A percentile compares a stretch with the other conserved stretches of the same genome.
These are phyloP conservation scores for Myriosclerotinia duriaeana DNA, from an alignment of 2,329 filamentous ascomycete genomes.

Conservation along the genomic window DNA sequence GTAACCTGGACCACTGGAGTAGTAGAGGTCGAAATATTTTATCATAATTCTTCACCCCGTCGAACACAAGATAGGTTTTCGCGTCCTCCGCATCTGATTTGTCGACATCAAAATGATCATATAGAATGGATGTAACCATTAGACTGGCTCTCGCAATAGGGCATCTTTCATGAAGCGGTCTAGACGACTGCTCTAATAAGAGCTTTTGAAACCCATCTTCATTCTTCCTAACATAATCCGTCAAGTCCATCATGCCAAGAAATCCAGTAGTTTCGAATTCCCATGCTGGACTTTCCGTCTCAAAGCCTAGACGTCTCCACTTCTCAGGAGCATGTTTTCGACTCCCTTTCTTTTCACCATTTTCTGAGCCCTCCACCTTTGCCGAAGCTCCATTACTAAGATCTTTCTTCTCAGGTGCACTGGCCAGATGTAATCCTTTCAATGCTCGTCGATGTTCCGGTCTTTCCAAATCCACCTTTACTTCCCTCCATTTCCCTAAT, in stretches of 20 bases:
- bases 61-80: slow-evolving; percentile 71
- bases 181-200: slow-evolving; percentile 81
- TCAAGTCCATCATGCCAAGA: slow-evolving; percentile 94
- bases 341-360: slow-evolving; percentile 55
- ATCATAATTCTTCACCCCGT: slow-evolving; percentile 77
- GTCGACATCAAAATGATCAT: slow-evolving; percentile 94
- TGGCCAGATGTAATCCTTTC: slow-evolving; percentile 73
- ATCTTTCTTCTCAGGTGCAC: slow-evolving; percentile 63
- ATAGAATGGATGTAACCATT: slow-evolving; percentile 82
- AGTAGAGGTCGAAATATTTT: slow-evolving; percentile 82
- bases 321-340: slow-evolving; percentile 82
- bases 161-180: slow-evolving; percentile 70
- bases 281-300: slow-evolving; percentile 78
- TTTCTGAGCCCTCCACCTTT: slow-evolving; percentile 41
- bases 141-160: slow-evolving; percentile 85
- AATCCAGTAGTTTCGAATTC: slow-evolving; percentile 88
- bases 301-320: slow-evolving; percentile 89
- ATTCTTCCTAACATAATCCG: slow-evolving; percentile 88
- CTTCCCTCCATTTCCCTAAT: slow-evolving; percentile 82
- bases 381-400: slow-evolving; percentile 37
- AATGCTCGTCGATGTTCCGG: slow-evolving; percentile 85
- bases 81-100: slow-evolving; percentile 76
- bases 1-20: slow-evolving; percentile 88
- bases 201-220: slow-evolving; percentile 92
- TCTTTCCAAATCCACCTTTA: slow-evolving; percentile 79